Evolutionary conservation across 768 basidiomycete species (phyloP).

Genomic region (Trametopsis cervina): DNA sequence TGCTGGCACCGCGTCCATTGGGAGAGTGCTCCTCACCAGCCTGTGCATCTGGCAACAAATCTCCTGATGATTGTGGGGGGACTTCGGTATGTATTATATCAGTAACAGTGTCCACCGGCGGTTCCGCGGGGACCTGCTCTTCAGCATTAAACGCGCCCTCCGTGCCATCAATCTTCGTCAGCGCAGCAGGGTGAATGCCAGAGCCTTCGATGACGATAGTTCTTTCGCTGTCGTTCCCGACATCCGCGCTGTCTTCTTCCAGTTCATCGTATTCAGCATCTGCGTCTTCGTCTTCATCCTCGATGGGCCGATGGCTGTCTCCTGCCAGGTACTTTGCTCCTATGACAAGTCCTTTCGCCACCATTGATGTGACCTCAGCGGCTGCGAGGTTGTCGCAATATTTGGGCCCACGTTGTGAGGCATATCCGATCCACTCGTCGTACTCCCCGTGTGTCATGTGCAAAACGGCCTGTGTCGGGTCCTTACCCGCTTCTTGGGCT

Average conservation of each 20-base stretch:
- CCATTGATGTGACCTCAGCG: constrained; percentile 37
- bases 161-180: no score
- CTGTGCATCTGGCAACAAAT: not conserved
- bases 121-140: not conserved
- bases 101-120: not conserved
- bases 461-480: constrained; percentile 18
- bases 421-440: constrained; percentile 25
- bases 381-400: constrained; percentile 44
- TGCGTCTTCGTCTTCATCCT: constrained; percentile 1
- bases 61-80: not conserved
- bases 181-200: no score
- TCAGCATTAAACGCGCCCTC: not conserved
- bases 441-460: constrained; percentile 34
- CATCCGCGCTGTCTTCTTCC: not conserved
- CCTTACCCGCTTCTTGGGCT: constrained; percentile 9
- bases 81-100: not conserved
- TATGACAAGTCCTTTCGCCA: constrained; percentile 42
- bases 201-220: not conserved
- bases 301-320: constrained; percentile 1
- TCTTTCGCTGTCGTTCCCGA: not conserved
- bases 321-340: constrained; percentile 1
- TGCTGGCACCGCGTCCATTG: not conserved
- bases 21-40: not conserved
- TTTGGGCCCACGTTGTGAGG: constrained; percentile 27
- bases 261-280: constrained; percentile 1